Evolutionary conservation across 139 green algal genomes (phyloP), one percentile per base, ranked within the genome.

Genomic region (Chlamydomonas applanata): DNA sequence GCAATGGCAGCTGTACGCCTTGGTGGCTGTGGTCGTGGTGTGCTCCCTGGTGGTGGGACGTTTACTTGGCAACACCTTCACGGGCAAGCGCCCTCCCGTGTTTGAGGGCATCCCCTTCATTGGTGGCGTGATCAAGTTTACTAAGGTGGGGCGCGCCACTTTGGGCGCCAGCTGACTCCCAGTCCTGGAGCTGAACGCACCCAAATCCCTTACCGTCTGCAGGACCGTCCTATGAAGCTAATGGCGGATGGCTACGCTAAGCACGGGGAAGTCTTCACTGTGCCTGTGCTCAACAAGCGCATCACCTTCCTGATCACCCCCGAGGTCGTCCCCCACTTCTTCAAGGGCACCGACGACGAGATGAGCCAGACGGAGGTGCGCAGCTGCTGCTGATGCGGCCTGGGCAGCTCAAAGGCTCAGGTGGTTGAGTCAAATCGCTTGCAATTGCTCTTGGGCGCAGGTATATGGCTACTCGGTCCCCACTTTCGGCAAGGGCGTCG

Each of bases 401-500:
- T 44, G 70, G n/a, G n/a, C n/a, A 59, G 59, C 53, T 61, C 53
- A 61, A 61, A 61, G 25, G 59, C 59, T 49, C 40, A 49, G 40
- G 40, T 49, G 40, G 40, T 61, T 27, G 20, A 30, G 53, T 16
- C 45, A 32, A 14, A 25, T 63, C 16, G n/a, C 56, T 25, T 63
- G 59, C 17, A 7, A 59, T 29, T 60, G n/a, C 14, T 49, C 40
- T 49, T 49, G 40, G 40, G 11, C 62, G 46, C 82, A 97, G 90
- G 94, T 98, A 60, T 99, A 99, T 80, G 77, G 93, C 64, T 99
- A 97, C 87, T 98, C 96, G 81, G 91, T 98, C 22, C 96, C 96
- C 13, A 99, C 96, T 3, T 99, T 99, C 79, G 96, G 96, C 13
- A 80, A 81, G 32, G 96, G 93, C 33, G 96, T 99, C 1, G 95